phyloP scores from a whole-genome alignment of 2,329 filamentous ascomycete species.

The Monilinia vaccinii-corymbosi region DNA sequence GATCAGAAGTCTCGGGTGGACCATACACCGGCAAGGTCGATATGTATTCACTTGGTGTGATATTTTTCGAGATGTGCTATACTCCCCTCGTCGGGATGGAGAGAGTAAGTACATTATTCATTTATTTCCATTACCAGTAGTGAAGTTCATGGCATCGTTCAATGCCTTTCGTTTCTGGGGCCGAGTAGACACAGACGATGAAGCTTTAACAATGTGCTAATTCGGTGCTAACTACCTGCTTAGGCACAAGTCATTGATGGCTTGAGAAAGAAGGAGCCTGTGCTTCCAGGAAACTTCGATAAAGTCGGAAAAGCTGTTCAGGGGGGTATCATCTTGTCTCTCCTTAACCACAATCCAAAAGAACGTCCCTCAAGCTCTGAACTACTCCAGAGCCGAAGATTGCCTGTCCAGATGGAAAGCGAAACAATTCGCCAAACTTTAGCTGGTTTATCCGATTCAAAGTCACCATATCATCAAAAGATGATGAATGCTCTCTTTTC shows the following conservation, averaged over 20 bases:
- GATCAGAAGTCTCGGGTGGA: constrained; percentile 57
- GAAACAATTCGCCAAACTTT: constrained; percentile 81
- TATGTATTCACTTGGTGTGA: constrained; percentile 96
- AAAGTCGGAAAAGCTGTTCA: constrained; percentile 60
- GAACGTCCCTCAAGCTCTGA: constrained; percentile 76
- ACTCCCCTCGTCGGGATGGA: constrained; percentile 50
- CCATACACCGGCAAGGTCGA: constrained; percentile 92
- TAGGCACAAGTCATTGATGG: constrained; percentile 49
- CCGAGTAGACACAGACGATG: not conserved
- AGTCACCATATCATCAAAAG: constrained; percentile 81
- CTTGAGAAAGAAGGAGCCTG: constrained; percentile 58
- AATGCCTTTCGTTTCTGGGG: not conserved
- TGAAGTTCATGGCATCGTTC: not conserved
- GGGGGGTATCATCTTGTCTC: constrained; percentile 65
- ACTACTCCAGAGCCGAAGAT: constrained; percentile 72
- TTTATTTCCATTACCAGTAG: not conserved
- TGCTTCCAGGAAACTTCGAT: constrained; percentile 65
- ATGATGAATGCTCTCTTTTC: constrained; percentile 81
- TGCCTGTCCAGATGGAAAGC: constrained; percentile 87
- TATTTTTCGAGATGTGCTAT: constrained; percentile 97
- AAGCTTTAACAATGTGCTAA: not conserved
- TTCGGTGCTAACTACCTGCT: not conserved
- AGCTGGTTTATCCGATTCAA: constrained; percentile 69
- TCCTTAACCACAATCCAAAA: constrained; percentile 75
- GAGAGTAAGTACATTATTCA: constrained; percentile 32